A percentile compares a stretch with the other conserved stretches of the same genome.
Evolutionary conservation across 148 eudicot genomes (phyloP).

Genomic region (Cornus suecica): DNA sequence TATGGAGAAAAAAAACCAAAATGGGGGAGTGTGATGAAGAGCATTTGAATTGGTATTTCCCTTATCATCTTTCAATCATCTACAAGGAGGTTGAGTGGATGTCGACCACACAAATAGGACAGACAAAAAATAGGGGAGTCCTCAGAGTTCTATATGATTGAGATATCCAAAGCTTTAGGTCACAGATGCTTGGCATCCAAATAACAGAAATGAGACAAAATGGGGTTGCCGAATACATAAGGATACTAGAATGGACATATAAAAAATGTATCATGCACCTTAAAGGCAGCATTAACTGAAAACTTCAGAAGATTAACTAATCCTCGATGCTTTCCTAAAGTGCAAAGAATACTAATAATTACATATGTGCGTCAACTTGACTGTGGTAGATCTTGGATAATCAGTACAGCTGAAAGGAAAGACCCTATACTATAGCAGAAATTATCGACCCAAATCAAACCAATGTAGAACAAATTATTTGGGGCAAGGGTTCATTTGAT

Average conservation of each 20-base stretch:
- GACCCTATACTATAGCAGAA: neutral
- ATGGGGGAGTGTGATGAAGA: neutral
- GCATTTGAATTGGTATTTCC: neutral
- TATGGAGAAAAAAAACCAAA: neutral
- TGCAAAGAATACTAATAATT: neutral
- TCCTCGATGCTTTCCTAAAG: neutral
- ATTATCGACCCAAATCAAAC: neutral
- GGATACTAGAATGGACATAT: neutral
- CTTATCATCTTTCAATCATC: neutral
- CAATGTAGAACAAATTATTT: neutral
- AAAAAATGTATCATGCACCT: neutral
- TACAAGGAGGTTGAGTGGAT: neutral
- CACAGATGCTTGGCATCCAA: neutral
- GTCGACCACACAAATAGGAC: neutral
- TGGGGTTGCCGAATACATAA: neutral
- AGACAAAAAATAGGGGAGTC: neutral
- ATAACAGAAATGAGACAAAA: neutral
- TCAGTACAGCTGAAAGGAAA: neutral
- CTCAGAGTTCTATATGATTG: neutral
- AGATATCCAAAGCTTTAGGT: neutral
- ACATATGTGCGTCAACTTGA: neutral
- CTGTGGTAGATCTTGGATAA: neutral
- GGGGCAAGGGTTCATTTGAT: neutral
- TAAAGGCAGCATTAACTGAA: neutral
- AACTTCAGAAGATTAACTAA: neutral